Conservation (phyloP, 2,329 filamentous ascomycete genomes). For the Seiridium unicorne region DNA sequence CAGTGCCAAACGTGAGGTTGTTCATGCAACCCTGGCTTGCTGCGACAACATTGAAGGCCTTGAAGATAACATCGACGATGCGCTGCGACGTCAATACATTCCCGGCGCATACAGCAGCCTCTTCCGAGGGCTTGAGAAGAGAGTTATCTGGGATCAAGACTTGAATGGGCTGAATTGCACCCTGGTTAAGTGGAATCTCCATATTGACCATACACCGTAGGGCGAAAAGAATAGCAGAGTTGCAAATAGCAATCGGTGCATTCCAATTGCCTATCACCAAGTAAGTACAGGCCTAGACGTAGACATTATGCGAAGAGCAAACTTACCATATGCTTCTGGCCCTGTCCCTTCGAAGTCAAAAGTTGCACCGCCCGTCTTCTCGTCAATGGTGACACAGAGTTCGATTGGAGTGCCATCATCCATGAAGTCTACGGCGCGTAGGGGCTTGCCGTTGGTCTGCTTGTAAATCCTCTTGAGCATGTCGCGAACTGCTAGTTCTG, state of each 20-base stretch:
- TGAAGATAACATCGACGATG: conserved; percentile 26
- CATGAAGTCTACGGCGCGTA: conserved; percentile 79
- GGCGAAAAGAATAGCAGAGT: conserved; percentile 31
- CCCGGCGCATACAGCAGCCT: conserved; percentile 23
- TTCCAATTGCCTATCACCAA: conserved; percentile 26
- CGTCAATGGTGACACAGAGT: conserved; percentile 73
- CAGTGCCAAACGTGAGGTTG: conserved; percentile 25
- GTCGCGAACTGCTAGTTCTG: conserved; percentile 71
- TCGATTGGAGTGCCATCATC: conserved; percentile 80
- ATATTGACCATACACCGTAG: conserved; percentile 23
- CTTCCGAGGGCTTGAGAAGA: conserved; percentile 26
- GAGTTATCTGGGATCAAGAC: conserved; percentile 22
- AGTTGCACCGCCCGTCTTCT: conserved; percentile 69
- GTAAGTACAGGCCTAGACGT: too few relatives aligned
- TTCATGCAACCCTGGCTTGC: conserved; percentile 26
- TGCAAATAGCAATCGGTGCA: conserved; percentile 33
- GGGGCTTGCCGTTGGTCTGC: conserved; percentile 67
- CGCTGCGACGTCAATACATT: conserved; percentile 27
- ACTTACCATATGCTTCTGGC: conserved; percentile 24
- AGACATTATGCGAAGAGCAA: too few relatives aligned
- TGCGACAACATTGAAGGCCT: conserved; percentile 23
- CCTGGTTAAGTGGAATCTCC: conserved; percentile 31
- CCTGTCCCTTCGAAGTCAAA: conserved; percentile 41
- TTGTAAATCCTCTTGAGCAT: conserved; percentile 71
- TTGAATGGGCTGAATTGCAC: conserved; percentile 23